A percentile compares a stretch with the other conserved stretches of the same genome.
Conservation (phyloP, 2,329 filamentous ascomycete species). For the Trichoderma simmonsii region DNA sequence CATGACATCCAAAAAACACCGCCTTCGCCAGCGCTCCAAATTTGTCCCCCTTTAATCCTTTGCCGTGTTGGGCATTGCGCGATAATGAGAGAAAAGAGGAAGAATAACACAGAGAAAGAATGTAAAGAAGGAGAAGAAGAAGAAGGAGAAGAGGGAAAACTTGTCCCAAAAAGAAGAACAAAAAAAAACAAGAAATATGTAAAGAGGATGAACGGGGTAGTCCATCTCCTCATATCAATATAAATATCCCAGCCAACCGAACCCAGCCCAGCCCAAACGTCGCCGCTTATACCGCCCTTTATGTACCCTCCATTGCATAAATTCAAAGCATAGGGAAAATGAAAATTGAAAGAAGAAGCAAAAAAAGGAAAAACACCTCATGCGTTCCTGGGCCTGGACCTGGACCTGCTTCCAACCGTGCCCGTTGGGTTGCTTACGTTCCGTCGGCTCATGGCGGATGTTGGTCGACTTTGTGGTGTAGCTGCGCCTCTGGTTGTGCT, state of each 20-base stretch:
- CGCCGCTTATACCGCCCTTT: not conserved
- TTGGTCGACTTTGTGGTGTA: conserved; percentile 56
- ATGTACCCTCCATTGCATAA: conserved; percentile 5
- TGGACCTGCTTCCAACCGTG: conserved; percentile 28
- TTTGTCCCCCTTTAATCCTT: not conserved
- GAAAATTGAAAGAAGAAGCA: not conserved
- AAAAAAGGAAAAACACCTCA: conserved; percentile 5
- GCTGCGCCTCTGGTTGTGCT: conserved; percentile 63
- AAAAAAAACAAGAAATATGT: not conserved
- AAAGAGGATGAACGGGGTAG: not conserved
- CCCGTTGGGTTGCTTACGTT: conserved; percentile 48
- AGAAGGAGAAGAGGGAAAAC: no score
- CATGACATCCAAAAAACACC: conserved; percentile 18
- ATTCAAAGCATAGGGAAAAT: not conserved
- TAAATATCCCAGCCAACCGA: not conserved
- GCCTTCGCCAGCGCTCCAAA: conserved; percentile 20
- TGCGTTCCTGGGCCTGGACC: conserved; percentile 22
- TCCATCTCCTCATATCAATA: not conserved
- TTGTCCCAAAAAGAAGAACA: not conserved
- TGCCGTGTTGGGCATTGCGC: not conserved
- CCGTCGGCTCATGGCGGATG: conserved; percentile 46
- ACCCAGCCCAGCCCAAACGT: not conserved
- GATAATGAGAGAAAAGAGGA: not conserved
- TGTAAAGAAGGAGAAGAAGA: not conserved
- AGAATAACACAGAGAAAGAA: not conserved